Percentiles rank a stretch among this genome's conserved stretches.
Conservation (phyloP, 495 filamentous ascomycete species). For the Podospora tetraspora region DNA sequence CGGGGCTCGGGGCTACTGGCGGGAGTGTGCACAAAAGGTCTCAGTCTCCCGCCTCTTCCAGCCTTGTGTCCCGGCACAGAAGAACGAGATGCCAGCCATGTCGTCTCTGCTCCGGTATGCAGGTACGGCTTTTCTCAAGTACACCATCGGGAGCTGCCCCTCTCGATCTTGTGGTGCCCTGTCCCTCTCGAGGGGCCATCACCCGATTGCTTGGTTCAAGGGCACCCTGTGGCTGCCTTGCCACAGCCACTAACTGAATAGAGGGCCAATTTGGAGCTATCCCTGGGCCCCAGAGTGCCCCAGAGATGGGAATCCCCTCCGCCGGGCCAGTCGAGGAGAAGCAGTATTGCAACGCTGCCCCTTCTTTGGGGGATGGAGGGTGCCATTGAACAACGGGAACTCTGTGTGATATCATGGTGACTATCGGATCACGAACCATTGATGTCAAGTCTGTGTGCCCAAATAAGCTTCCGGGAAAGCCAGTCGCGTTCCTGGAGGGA, state of each 20-base stretch:
- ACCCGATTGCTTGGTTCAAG: constrained; percentile 11
- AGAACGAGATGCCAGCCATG: background rate
- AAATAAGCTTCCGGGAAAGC: constrained; percentile 2
- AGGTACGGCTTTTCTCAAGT: background rate
- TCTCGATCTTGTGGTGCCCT: background rate
- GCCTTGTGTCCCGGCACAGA: background rate
- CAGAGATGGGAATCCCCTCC: constrained; percentile 6
- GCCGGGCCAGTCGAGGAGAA: constrained; percentile 7
- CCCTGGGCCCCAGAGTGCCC: background rate
- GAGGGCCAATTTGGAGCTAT: constrained; percentile 16
- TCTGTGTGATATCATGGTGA: constrained; percentile 3
- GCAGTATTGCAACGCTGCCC: constrained; percentile 17
- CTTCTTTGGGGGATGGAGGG: constrained; percentile 13
- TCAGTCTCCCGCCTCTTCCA: background rate
- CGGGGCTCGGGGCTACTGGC: background rate
- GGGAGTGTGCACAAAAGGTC: background rate
- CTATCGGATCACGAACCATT: background rate
- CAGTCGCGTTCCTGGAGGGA: background rate
- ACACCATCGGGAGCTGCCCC: background rate
- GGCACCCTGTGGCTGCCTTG: constrained; percentile 11
- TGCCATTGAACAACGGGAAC: background rate
- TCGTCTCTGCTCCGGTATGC: background rate
- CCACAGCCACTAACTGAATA: constrained; percentile 14
- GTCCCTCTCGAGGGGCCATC: background rate
- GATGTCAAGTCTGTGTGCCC: background rate